A percentile compares a stretch with the other conserved stretches of the same genome.
Evolutionary conservation across 495 filamentous ascomycete species (phyloP).

Genomic region (Neurospora sp.): DNA sequence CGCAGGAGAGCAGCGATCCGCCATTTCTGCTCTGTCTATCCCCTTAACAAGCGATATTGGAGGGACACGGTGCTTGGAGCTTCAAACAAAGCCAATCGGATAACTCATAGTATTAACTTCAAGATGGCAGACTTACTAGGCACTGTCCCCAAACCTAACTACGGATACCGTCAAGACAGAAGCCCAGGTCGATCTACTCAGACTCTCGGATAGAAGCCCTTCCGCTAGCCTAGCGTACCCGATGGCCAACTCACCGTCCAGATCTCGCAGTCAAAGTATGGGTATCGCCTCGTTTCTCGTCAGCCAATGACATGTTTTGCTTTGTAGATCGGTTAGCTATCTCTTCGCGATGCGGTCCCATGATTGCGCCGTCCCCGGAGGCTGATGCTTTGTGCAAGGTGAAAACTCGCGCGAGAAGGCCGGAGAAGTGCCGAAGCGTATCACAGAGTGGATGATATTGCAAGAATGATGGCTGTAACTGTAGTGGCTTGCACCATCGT

Average conservation of each 20-base stretch:
- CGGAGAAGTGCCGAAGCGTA: background rate
- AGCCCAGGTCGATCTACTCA: background rate
- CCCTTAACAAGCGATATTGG: background rate
- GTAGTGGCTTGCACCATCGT: background rate
- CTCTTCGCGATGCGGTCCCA: background rate
- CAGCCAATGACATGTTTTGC: background rate
- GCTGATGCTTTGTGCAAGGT: background rate
- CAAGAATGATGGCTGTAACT: background rate
- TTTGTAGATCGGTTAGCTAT: background rate
- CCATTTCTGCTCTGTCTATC: background rate
- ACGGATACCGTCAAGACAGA: background rate
- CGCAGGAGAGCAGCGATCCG: background rate
- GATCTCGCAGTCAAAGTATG: background rate
- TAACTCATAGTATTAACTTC: background rate
- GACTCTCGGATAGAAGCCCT: background rate
- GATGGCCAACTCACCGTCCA: background rate
- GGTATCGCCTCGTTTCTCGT: background rate
- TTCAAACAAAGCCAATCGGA: background rate
- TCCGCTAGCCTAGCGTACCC: background rate
- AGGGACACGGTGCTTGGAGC: background rate
- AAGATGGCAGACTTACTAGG: background rate
- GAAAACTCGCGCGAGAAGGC: background rate
- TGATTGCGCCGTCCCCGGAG: background rate
- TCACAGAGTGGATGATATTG: background rate
- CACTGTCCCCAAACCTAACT: background rate